Evolutionary conservation across 192 early-diverging fungal species (phyloP).

Genomic region (Podochytrium sp.): DNA sequence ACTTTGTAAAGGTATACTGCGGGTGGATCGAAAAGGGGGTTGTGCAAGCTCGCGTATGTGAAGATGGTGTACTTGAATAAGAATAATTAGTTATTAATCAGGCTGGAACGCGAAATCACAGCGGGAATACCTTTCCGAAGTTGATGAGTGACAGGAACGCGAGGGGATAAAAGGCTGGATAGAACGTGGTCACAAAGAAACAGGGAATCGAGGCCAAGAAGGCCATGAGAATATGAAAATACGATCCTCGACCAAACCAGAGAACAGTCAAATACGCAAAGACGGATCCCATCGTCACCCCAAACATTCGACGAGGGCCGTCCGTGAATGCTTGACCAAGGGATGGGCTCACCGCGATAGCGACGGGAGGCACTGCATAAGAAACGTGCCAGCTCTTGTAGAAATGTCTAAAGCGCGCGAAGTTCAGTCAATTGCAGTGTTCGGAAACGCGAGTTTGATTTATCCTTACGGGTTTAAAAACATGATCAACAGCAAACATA

Average conservation of each 20-base stretch:
- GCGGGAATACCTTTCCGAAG: constrained; percentile 28
- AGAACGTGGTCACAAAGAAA: constrained; percentile 17
- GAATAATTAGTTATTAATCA: not conserved
- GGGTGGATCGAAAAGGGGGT: constrained; percentile 16
- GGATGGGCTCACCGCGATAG: constrained; percentile 7
- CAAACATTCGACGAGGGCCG: not conserved
- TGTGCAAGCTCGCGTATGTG: constrained; percentile 8
- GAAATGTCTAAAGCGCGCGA: not conserved
- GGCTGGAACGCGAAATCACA: not conserved
- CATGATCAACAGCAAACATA: constrained; percentile 19
- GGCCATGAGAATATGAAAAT: too few relatives aligned
- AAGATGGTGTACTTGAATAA: constrained; percentile 9
- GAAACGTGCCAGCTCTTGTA: constrained; percentile 10
- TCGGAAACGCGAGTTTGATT: not conserved
- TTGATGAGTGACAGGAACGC: constrained; percentile 17
- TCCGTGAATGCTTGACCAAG: constrained; percentile 2
- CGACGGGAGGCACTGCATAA: not conserved
- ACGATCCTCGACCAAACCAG: too few relatives aligned
- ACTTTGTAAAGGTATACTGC: constrained; percentile 15
- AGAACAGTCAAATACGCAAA: too few relatives aligned
- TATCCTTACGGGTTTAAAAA: constrained; percentile 21
- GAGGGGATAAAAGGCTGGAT: not conserved
- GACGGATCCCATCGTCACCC: not conserved
- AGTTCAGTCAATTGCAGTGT: not conserved
- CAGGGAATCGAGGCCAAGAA: too few relatives aligned